Evolutionary conservation across 1,284 basidiomycete genomes (phyloP).

Genomic region (Grifola frondosa): DNA sequence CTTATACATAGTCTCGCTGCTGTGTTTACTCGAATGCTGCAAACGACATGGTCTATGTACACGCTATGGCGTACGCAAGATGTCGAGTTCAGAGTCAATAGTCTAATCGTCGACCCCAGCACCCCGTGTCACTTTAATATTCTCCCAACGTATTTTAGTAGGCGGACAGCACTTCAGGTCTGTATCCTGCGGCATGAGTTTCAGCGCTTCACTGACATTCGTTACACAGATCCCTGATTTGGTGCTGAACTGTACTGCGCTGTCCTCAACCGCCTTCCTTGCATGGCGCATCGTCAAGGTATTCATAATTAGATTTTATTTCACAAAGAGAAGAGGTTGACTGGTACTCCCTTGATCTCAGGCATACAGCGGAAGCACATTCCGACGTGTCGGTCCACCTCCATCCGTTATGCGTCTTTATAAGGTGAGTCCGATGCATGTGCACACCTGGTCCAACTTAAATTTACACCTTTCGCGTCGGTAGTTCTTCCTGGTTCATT

Average conservation of each 20-base stretch:
- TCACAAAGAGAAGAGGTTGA: too few relatives aligned
- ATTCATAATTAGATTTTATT: slow-evolving; percentile 2
- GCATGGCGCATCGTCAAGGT: slow-evolving; percentile 50
- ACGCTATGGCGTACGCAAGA: slow-evolving; percentile 45
- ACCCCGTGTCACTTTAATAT: slow-evolving; percentile 50
- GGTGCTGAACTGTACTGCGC: slow-evolving; percentile 43
- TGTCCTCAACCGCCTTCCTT: slow-evolving; percentile 42
- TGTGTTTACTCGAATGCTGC: slow-evolving; percentile 44
- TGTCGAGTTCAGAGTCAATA: slow-evolving; percentile 34
- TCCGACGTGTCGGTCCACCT: slow-evolving; percentile 55
- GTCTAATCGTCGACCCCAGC: slow-evolving; percentile 38
- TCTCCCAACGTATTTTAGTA: slow-evolving; percentile 44
- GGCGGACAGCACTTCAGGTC: slow-evolving; percentile 44
- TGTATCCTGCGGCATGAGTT: slow-evolving; percentile 1
- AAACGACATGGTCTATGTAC: slow-evolving; percentile 53
- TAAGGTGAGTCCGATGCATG: slow-evolving; percentile 35
- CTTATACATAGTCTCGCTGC: slow-evolving; percentile 41
- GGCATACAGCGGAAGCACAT: slow-evolving; percentile 47
- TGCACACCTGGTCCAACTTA: background rate
- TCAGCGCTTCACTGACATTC: background rate
- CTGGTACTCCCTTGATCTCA: slow-evolving; percentile 21
- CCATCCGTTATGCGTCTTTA: slow-evolving; percentile 48
- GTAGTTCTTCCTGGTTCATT: slow-evolving; percentile 54
- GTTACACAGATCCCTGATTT: slow-evolving; percentile 46
- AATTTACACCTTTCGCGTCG: background rate